A percentile compares a stretch with the other conserved stretches of the same genome.
These are phyloP conservation scores for Strigomonas culicis DNA, from an alignment of 208 protist genomes.

Conservation along the genomic window DNA sequence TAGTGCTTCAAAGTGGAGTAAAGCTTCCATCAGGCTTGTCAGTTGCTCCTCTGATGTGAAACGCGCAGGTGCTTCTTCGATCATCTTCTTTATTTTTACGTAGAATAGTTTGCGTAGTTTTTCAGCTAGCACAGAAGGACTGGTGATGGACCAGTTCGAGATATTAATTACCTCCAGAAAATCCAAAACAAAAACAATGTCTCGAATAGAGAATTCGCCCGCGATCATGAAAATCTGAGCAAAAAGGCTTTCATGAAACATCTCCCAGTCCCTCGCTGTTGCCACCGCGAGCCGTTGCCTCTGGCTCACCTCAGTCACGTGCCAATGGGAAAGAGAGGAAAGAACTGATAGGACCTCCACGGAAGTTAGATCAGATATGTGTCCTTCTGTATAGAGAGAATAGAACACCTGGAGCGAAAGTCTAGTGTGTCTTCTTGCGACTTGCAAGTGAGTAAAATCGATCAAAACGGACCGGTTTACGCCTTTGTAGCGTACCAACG, in stretches of 20 bases:
- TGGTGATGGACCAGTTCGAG: constrained; percentile 34
- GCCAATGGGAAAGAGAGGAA: background rate
- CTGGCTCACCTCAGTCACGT: background rate
- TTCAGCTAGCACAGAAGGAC: constrained; percentile 35
- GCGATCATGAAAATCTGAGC: constrained; percentile 44
- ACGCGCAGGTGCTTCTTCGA: background rate
- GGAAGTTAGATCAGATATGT: constrained; percentile 78
- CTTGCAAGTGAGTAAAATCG: background rate
- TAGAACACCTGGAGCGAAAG: constrained; percentile 78
- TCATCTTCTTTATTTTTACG: constrained; percentile 4
- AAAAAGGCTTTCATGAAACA: constrained; percentile 49
- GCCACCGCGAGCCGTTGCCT: constrained; percentile 54
- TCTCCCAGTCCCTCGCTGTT: constrained; percentile 20
- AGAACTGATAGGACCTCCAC: constrained; percentile 76
- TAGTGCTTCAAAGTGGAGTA: constrained; percentile 25
- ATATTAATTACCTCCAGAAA: constrained; percentile 50
- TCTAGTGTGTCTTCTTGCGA: background rate
- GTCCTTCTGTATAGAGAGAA: constrained; percentile 84
- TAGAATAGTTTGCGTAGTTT: constrained; percentile 43
- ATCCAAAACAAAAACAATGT: constrained; percentile 49
- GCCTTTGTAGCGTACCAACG: background rate
- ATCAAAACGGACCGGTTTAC: background rate
- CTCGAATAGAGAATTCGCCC: constrained; percentile 21
- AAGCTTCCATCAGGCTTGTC: constrained; percentile 17
- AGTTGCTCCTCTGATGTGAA: background rate